These are phyloP conservation scores for Coffea canephora DNA, from an alignment of 257 asterid genomes.

Conservation along the genomic window DNA sequence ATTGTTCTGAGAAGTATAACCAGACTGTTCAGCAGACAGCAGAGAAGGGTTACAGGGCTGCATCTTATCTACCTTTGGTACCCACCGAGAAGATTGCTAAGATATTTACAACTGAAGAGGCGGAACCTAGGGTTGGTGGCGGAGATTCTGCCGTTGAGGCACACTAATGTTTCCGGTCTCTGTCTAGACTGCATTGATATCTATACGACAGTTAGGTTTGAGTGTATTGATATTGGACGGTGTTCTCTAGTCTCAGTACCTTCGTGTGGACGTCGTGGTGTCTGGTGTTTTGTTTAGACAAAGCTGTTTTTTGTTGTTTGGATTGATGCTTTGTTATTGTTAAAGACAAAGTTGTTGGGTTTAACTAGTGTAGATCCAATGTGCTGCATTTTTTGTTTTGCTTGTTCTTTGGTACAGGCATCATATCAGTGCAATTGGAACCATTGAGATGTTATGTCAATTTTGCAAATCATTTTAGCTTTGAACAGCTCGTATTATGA, in stretches of 20 bases:
- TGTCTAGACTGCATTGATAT: background rate
- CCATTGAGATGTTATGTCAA: background rate
- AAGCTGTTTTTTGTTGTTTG: background rate
- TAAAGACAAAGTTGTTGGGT: background rate
- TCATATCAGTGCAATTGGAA: background rate
- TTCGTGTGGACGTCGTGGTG: background rate
- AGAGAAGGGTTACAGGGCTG: conserved; percentile 70
- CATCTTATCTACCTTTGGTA: conserved; percentile 69
- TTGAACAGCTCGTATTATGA: background rate
- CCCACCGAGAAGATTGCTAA: conserved; percentile 73
- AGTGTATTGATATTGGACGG: background rate
- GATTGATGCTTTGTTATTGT: background rate
- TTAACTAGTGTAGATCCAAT: background rate
- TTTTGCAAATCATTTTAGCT: background rate
- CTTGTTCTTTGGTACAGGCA: background rate
- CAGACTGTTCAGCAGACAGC: conserved; percentile 59
- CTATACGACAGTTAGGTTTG: background rate
- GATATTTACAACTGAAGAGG: conserved; percentile 32
- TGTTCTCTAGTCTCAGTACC: background rate
- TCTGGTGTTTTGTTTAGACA: background rate
- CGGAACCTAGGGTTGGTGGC: conserved; percentile 20
- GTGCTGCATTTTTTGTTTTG: background rate
- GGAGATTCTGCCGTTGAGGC: conserved; percentile 18
- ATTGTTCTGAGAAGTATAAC: conserved; percentile 66
- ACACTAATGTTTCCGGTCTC: conserved; percentile 17